Evolutionary conservation across 495 filamentous ascomycete species (phyloP), one percentile per base, ranked within the genome.

Genomic region (Penicillium chermesinum): DNA sequence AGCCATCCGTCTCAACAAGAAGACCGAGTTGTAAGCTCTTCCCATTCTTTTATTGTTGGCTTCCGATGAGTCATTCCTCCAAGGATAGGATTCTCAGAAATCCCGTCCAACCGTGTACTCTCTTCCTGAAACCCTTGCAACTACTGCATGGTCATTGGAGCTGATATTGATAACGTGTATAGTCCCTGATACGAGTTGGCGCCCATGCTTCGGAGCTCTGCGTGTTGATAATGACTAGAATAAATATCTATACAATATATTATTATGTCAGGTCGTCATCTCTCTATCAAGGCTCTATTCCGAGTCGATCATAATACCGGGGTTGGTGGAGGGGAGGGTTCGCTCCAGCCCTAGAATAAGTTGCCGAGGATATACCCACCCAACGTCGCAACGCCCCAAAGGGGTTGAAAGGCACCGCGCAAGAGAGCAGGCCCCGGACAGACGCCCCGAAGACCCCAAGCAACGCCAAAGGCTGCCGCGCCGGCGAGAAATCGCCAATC

Each of bases 361-460:
- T 58, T 69, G 0, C 76, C 76, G 13, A 66, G 41, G 52, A 70
- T 56, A 53, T 78, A 83, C 13, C 76, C 79, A 12, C 40, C 48
- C 64, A 80, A 69, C 57, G 77, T 74, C 16, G 55, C 49, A 48
- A 73, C 16, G 2, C 75, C 78, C 72, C 74, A 78, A 7, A 55
- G 57, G 1, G 79, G 79, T 49, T 78, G 76, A 8, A 73, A 41
- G 6, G 75, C 56, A 4, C 70, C 46, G 16, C 74, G 69, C 54
- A 82, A 48, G 8, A 78, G 57, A 1, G 71, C 78, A 7, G 80
- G 75, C 0, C 80, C 80, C 0, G 80, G 80, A 50, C 80, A 83
- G 2, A 77, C 69, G 1, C 79, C 80, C 21, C 57, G 59, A 41
- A 80, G 49, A 4, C 80, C 80, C 78, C 78, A 83, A 0, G 69